Evolutionary conservation across 352 stramenopile species (phyloP), one percentile per base, ranked within the genome.

Genomic region (Pythium folliculosum): DNA sequence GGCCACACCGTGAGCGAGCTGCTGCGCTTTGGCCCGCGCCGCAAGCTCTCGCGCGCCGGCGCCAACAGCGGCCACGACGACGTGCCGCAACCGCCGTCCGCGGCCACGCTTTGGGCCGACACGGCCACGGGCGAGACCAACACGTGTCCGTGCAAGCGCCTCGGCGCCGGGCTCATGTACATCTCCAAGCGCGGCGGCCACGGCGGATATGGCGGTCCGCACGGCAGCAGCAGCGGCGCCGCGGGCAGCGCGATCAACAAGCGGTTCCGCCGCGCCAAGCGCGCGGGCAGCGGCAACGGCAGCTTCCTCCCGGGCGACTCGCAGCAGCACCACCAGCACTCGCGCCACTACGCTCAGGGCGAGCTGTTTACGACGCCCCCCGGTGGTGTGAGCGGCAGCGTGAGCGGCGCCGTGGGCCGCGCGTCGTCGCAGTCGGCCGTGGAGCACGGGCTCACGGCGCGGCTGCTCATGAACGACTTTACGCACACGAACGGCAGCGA

Each of bases 251-350:
- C 44, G 8, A 47, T 61, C n/a, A 68, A 62, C 43, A 77, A 65
- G 38, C 73, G 76, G 0, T 90, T 90, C 63, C 79, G 71, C 43
- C 75, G 78, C 19, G 76, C 69, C 59, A 88, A 86, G 65, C 50
- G 57, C 17, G 53, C 38, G 27, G 23, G 43, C 40, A 62, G 49
- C 60, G 32, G 5, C 35, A n/a, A 30, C 40, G 55, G 7, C 37
- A 35, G 14, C 60, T 32, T 37, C 25, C 17, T 16, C 16, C 25
- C 9, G 5, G 40, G 27, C 19, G 59, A 59, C 9, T 49, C 32
- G 19, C 53, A 50, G 14, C 17, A n/a, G 35, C 35, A 50, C n/a
- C 21, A 17, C 35, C 40, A n/a, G 9, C 40, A 47, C 1, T 1
- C 2, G 6, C 40, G 2, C 0, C 14, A n/a, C 9, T 6, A 21